These are phyloP conservation scores for Debaryomyces psychrophilus DNA, from an alignment of 1,139 yeast species.

Conservation along the genomic window DNA sequence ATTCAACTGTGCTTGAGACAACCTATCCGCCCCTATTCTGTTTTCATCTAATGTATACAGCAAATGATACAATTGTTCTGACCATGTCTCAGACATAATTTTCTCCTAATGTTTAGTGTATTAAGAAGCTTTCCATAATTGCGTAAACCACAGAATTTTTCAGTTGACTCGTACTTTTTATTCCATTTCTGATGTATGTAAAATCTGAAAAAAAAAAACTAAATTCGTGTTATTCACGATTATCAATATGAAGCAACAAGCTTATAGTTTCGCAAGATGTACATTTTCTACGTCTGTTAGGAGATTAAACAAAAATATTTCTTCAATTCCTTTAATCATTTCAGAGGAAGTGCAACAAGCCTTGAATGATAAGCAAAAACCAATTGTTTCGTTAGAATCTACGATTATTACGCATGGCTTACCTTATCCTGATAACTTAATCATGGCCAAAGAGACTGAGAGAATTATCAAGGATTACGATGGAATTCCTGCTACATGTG, in stretches of 20 bases:
- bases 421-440: slow-evolving; percentile 75
- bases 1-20: not conserved
- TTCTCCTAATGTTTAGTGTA: not conserved
- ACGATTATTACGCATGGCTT: slow-evolving; percentile 91
- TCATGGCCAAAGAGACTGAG: slow-evolving; percentile 76
- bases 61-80: not conserved
- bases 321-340: slow-evolving; percentile 28
- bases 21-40: not conserved
- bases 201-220: not conserved
- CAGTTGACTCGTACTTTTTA: not conserved
- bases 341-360: slow-evolving; percentile 69
- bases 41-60: not conserved
- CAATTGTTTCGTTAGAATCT: slow-evolving; percentile 80
- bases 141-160: not conserved
- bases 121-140: not conserved
- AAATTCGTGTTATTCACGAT: not conserved
- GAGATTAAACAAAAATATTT: not conserved
- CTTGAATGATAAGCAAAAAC: slow-evolving; percentile 46
- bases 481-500: slow-evolving; percentile 85
- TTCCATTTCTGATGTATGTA: not conserved
- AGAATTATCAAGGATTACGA: slow-evolving; percentile 59
- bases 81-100: not conserved
- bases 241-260: not conserved
- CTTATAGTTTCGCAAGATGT: not conserved
- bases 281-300: not conserved